A percentile compares a stretch with the other conserved stretches of the same genome.
Evolutionary conservation across 2,329 filamentous ascomycete genomes (phyloP).

Genomic region (Pestalotiopsis fici): DNA sequence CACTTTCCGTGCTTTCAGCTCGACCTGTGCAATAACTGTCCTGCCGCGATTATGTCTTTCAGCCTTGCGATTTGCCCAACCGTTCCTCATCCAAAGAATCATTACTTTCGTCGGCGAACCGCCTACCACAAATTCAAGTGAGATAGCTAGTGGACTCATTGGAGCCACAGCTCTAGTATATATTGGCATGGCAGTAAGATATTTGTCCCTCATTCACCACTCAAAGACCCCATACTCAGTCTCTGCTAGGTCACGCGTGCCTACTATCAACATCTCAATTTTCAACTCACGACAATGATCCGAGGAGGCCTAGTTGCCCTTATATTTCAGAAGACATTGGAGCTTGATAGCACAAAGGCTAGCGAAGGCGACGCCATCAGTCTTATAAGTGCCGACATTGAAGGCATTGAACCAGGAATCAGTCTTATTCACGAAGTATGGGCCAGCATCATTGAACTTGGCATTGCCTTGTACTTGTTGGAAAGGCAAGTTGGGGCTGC

Average conservation of each 20-base stretch:
- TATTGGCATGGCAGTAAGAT: constrained; percentile 39
- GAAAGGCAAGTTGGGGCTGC: constrained; percentile 33
- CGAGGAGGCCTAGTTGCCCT: constrained; percentile 40
- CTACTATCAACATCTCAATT: constrained; percentile 27
- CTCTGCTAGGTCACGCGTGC: constrained; percentile 22
- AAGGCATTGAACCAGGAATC: constrained; percentile 28
- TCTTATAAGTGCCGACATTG: constrained; percentile 48
- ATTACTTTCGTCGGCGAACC: constrained; percentile 31
- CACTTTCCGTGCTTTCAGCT: constrained; percentile 27
- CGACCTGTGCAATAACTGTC: constrained; percentile 31
- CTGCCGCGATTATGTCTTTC: constrained; percentile 37
- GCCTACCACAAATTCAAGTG: constrained; percentile 19
- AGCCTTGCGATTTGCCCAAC: constrained; percentile 45
- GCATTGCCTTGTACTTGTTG: constrained; percentile 36
- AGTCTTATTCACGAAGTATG: constrained; percentile 36
- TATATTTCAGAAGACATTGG: constrained; percentile 49
- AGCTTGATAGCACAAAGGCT: constrained; percentile 27
- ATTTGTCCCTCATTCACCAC: not conserved
- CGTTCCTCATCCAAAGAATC: constrained; percentile 41
- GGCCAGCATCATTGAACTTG: constrained; percentile 37
- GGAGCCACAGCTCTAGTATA: constrained; percentile 41
- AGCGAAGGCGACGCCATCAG: constrained; percentile 41
- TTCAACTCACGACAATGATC: constrained; percentile 35
- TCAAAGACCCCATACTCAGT: not conserved
- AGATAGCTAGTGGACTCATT: constrained; percentile 37